Conservation (phyloP, 2,329 filamentous ascomycete genomes). For the Penicillium corylophilum region DNA sequence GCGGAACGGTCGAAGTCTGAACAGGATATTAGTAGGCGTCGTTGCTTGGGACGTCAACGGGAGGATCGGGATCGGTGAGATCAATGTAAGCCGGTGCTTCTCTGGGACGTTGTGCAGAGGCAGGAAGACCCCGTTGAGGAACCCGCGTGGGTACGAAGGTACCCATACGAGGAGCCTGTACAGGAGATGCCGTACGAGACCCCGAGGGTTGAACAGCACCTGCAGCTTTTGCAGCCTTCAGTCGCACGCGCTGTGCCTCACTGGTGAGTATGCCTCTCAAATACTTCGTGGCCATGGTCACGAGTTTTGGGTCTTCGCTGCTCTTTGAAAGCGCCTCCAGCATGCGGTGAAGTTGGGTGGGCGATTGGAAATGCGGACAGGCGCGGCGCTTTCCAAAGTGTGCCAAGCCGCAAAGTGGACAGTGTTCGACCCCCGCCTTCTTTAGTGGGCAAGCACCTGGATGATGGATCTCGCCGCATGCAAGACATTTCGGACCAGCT, state of each 20-base stretch:
- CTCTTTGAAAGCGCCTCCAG: constrained; percentile 61
- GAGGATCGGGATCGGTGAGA: neutral
- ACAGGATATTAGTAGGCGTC: neutral
- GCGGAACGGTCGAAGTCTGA: neutral
- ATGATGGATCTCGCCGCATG: constrained; percentile 56
- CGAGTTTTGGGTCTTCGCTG: constrained; percentile 54
- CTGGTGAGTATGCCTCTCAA: constrained; percentile 57
- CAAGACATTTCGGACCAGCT: constrained; percentile 44
- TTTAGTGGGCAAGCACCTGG: constrained; percentile 63
- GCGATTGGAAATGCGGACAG: constrained; percentile 63
- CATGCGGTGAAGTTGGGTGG: constrained; percentile 64
- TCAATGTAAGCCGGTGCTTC: neutral
- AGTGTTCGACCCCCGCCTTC: constrained; percentile 58
- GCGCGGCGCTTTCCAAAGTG: constrained; percentile 57
- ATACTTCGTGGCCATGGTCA: constrained; percentile 58
- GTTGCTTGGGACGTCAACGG: neutral
- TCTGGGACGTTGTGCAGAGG: neutral
- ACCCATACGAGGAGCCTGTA: neutral
- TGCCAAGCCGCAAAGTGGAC: constrained; percentile 63
- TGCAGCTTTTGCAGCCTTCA: neutral
- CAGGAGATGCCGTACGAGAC: neutral
- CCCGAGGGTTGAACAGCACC: neutral
- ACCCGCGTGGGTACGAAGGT: neutral
- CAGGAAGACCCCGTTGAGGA: neutral
- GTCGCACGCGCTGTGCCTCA: constrained; percentile 32